These are phyloP conservation scores for Arabis hirsuta DNA, from an alignment of 345 rosid genomes.

Conservation along the genomic window DNA sequence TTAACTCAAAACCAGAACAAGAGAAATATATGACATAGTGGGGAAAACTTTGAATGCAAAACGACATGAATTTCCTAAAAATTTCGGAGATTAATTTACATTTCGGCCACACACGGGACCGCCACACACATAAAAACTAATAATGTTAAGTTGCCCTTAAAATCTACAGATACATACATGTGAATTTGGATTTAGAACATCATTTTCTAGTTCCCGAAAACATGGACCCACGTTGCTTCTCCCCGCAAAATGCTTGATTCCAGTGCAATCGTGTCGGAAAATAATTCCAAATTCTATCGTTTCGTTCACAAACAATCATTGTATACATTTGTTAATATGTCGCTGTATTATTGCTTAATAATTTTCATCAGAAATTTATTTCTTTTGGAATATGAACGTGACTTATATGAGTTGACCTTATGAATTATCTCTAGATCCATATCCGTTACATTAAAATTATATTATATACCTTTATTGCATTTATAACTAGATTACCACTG, in stretches of 20 bases:
- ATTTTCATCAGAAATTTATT: not conserved
- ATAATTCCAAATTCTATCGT: too few species aligned
- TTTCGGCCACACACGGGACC: too few species aligned
- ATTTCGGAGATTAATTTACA: too few species aligned
- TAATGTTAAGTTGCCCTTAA: not conserved
- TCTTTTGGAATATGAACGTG: not conserved
- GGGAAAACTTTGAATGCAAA: too few species aligned
- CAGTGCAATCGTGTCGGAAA: slow-evolving; percentile 13
- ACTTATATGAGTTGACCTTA: slow-evolving; percentile 4
- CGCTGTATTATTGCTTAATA: slow-evolving; percentile 11
- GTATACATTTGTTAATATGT: not conserved
- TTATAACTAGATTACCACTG: not conserved
- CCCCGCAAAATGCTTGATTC: slow-evolving; percentile 17
- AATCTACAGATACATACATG: not conserved
- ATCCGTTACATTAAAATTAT: not conserved
- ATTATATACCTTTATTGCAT: not conserved
- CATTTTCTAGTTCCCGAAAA: not conserved
- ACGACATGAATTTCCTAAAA: too few species aligned
- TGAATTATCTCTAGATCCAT: not conserved
- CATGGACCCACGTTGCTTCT: slow-evolving; percentile 29
- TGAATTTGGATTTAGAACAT: not conserved
- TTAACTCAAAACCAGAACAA: too few species aligned
- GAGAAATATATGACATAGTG: too few species aligned
- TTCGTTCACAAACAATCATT: not conserved
- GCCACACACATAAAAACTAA: too few species aligned